Evolutionary conservation across 768 basidiomycete species (phyloP), one percentile per base, ranked within the genome.

Genomic region (Boletales sp.): DNA sequence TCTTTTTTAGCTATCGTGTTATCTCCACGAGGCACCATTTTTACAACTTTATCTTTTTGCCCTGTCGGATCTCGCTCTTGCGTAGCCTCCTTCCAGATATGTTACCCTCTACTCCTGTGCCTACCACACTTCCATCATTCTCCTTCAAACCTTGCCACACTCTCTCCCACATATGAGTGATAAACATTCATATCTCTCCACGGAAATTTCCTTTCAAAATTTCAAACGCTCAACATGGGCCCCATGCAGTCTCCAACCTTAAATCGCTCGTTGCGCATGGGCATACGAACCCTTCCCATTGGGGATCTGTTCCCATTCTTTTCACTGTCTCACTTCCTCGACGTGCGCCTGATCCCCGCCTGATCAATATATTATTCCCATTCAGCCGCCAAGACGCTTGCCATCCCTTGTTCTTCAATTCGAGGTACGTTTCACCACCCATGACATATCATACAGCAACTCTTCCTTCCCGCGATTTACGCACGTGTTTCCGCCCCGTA

Each of bases 1-100:
- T 51, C 58, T 51, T 50, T 54, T 65, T 61, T 51, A 41, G 55
- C 58, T 46, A 60, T 58, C 47, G 52, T 53, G 63, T 58, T 69
- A 68, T 66, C 63, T 65, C 68, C 62, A 68, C 61, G 58, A 69
- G 66, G 66, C 53, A 44, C 51, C 51, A 41, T 50, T 43, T 59
- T 56, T 52, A 50, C 49, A 54, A 47, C 53, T 40, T 51, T 58
- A 48, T 58, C 53, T 52, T 55, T 52, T 57, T 41, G 45, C 42
- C 45, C 40, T 54, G 54, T 55, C 67, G 58, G 60, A 69, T 67
- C 68, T 69, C 50, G 63, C 41, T 37, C 43, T 55, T 55, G 57
- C 56, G 47, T 52, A 55, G 50, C 50, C 40, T 48, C 61, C 48
- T 65, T 57, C 64, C 62, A 45, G 52, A 55, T 60, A 55, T 60